phyloP scores from a whole-genome alignment of 2,329 filamentous ascomycete species.

The Aspergillus phoenicis region DNA sequence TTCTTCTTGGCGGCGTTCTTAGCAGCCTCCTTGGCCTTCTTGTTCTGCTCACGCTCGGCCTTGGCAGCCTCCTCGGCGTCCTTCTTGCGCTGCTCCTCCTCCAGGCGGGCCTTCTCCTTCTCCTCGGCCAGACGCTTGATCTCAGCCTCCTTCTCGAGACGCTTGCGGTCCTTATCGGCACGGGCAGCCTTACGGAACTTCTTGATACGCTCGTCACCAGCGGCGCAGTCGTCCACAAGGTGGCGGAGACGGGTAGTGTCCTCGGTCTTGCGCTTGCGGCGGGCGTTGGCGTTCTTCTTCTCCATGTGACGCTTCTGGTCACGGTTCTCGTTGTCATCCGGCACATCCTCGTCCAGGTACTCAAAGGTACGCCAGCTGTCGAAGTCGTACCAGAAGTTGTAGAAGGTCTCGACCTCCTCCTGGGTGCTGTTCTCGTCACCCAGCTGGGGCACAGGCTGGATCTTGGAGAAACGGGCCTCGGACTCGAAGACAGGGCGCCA shows the following conservation, averaged over 20 bases:
- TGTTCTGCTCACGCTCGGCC: constrained; percentile 75
- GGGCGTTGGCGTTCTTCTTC: constrained; percentile 95
- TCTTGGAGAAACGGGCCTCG: constrained; percentile 90
- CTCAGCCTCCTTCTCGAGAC: constrained; percentile 84
- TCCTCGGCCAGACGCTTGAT: constrained; percentile 87
- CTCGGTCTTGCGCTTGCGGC: constrained; percentile 99
- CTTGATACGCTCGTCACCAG: constrained; percentile 93
- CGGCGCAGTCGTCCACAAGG: constrained; percentile 82
- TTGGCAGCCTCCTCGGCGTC: constrained; percentile 88
- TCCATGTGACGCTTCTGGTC: constrained; percentile 98
- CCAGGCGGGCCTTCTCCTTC: constrained; percentile 77
- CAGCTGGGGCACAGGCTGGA: constrained; percentile 82
- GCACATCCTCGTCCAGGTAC: constrained; percentile 98
- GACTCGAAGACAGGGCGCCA: constrained; percentile 90
- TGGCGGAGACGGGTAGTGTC: constrained; percentile 89
- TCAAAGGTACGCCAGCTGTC: constrained; percentile 98
- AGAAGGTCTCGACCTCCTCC: constrained; percentile 91
- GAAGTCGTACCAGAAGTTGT: constrained; percentile 99
- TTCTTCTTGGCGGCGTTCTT: constrained; percentile 99
- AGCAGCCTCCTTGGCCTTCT: constrained; percentile 98
- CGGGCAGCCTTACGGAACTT: constrained; percentile 89
- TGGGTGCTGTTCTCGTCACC: constrained; percentile 82
- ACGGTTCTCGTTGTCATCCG: constrained; percentile 97
- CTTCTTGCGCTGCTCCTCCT: constrained; percentile 75
- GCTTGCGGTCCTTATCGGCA: constrained; percentile 95